Percentiles rank a stretch among this genome's conserved stretches.
These are phyloP conservation scores for Wallacemonas sp. DNA, from an alignment of 208 protist species.

Conservation along the genomic window DNA sequence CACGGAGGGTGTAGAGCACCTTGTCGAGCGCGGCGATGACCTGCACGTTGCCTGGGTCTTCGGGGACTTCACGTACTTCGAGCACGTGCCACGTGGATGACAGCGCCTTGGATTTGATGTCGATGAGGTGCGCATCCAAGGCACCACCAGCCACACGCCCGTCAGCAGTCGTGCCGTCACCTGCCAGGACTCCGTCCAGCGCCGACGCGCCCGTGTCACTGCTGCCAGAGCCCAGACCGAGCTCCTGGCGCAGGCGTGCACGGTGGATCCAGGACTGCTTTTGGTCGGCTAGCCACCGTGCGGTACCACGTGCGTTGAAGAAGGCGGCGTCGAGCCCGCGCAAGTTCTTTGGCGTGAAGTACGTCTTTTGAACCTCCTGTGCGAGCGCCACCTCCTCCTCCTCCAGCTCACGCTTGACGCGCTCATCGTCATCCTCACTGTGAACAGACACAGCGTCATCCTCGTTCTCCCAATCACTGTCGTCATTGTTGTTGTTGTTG, in stretches of 20 bases:
- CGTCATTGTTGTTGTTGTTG: slow-evolving; percentile 9
- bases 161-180: neutral
- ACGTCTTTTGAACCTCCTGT: slow-evolving; percentile 44
- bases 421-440: slow-evolving; percentile 54
- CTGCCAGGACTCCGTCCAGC: no score
- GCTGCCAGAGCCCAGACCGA: no score
- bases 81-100: slow-evolving; percentile 75
- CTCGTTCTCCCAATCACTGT: slow-evolving; percentile 35
- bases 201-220: no score
- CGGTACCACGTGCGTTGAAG: slow-evolving; percentile 45
- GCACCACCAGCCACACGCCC: neutral
- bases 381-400: slow-evolving; percentile 41
- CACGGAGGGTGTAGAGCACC: slow-evolving; percentile 65
- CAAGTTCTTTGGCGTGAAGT: slow-evolving; percentile 73
- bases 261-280: slow-evolving; percentile 72
- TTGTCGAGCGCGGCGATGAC: slow-evolving; percentile 69
- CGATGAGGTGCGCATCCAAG: slow-evolving; percentile 73
- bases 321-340: slow-evolving; percentile 71
- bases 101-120: slow-evolving; percentile 77
- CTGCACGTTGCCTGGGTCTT: slow-evolving; percentile 55
- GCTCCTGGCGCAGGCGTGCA: slow-evolving; percentile 72
- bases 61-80: slow-evolving; percentile 66
- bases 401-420: slow-evolving; percentile 51
- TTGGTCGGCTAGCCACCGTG: slow-evolving; percentile 54
- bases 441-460: slow-evolving; percentile 30